Percentiles rank a stretch among this genome's conserved stretches.
Evolutionary conservation across 108 stramenopile species (phyloP).

Genomic region (Cyclotella atomus): DNA sequence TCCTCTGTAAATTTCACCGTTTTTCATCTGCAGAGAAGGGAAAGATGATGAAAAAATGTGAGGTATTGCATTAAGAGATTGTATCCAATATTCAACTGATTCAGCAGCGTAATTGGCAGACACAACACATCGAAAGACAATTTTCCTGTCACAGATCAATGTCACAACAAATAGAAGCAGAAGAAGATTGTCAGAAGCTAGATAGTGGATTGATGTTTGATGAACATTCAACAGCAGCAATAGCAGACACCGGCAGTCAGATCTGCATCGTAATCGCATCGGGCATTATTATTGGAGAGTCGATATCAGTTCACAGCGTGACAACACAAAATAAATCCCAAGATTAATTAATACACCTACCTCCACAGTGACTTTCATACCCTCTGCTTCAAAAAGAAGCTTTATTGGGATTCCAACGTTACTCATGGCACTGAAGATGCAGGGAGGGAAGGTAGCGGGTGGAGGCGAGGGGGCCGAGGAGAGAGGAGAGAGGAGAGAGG

Average conservation of each 20-base stretch:
- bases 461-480: neutral
- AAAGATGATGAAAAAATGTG: neutral
- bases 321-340: too few species aligned
- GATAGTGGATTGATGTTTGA: neutral
- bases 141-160: too few species aligned
- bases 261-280: too few species aligned
- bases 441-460: neutral
- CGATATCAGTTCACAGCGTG: too few species aligned
- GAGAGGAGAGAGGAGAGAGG: neutral
- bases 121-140: too few species aligned
- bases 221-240: too few species aligned
- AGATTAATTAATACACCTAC: too few species aligned
- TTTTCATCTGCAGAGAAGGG: conserved; percentile 76
- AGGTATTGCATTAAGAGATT: neutral
- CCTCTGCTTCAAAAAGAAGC: conserved; percentile 95
- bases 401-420: conserved; percentile 94
- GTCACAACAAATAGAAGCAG: neutral
- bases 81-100: too few species aligned
- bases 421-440: conserved; percentile 29
- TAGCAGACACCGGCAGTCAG: too few species aligned
- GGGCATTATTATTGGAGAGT: too few species aligned
- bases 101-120: too few species aligned
- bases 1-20: conserved; percentile 96
- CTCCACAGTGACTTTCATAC: conserved; percentile 97
- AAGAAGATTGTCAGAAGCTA: neutral